Conservation (phyloP, 2,329 filamentous ascomycete genomes). For the Epichloe amarillans region DNA sequence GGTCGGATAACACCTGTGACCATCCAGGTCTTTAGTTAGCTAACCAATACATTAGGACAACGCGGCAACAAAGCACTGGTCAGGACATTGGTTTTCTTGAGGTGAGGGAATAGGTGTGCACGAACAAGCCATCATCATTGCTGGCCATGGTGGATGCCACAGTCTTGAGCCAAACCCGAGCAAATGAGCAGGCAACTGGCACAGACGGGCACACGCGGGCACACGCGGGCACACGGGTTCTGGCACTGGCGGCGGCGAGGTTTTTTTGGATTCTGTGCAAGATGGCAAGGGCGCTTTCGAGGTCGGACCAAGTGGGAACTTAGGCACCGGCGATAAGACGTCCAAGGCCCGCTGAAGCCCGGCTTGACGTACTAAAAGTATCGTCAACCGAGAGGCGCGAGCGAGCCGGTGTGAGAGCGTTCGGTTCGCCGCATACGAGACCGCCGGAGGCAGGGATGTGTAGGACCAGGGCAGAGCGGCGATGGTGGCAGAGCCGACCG, state of each 20-base stretch:
- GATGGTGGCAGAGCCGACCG: background rate
- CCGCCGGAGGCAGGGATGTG: background rate
- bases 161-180: constrained; percentile 4
- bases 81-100: background rate
- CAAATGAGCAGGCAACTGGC: background rate
- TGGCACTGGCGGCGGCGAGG: background rate
- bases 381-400: constrained; percentile 5
- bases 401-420: constrained; percentile 1
- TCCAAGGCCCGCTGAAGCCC: constrained; percentile 4
- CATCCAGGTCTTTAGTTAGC: background rate
- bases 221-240: background rate
- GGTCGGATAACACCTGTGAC: constrained; percentile 47
- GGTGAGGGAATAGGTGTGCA: background rate
- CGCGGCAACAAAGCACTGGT: background rate
- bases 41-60: background rate
- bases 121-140: constrained; percentile 39
- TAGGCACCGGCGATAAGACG: background rate
- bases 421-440: constrained; percentile 3
- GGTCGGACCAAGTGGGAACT: background rate
- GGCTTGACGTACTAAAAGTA: constrained; percentile 1
- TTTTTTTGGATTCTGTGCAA: background rate
- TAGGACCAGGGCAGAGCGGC: background rate
- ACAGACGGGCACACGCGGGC: too few species aligned
- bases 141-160: constrained; percentile 33
- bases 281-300: background rate